Base-by-base conservation (phyloP, 352 stramenopile genomes). In the Phytopythium ostracodes region DNA sequence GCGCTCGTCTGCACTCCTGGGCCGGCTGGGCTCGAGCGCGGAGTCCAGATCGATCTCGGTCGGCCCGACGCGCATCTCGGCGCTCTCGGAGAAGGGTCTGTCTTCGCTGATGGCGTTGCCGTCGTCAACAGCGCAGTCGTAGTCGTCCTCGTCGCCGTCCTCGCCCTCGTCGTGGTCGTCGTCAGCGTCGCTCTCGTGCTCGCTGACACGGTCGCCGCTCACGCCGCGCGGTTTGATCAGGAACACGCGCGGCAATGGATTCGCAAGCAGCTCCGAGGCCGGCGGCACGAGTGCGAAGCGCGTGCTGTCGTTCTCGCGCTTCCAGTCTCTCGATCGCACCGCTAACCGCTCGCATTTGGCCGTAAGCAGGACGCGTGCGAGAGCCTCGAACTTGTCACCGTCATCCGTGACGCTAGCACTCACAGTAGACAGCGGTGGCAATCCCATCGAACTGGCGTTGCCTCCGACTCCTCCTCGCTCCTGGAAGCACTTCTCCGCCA, bases 221-320 rank as follows among this genome's bases (percentile, higher is more conserved):
- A 55, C 27, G n/a, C 67, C 43, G 44, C 70, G 68, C 14, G 63
- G 55, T 27, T 71, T 78, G 67, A 77, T 80, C 53, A 83, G 68
- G 15, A 69, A 65, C 10, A 66, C 71, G 24, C 71, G 62, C 4
- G 66, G 50, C 9, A 77, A 29, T 2, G 66, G 43, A 0, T 51
- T 46, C 12, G 29, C 35, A 20, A 78, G 47, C 20, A 78, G 47
- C 22, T 63, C 66, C 4, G 66, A 60, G 12, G 76, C 60, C 1
- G 49, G 15, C 4, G 70, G 72, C 15, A 80, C 56, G 6, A 40
- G 52, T 8, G 72, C 69, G 36, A 73, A 80, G 63, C 74, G 67
- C 25, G 71, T 70, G 11, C 54, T 62, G 35, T 68, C 70, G 56
- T 79, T 80, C 25, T 77, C 66, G 1, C 68, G 69, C 9, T 35